Evolutionary conservation across 371 early-diverging fungal species (phyloP).

Genomic region (Umbelopsis sp.): DNA sequence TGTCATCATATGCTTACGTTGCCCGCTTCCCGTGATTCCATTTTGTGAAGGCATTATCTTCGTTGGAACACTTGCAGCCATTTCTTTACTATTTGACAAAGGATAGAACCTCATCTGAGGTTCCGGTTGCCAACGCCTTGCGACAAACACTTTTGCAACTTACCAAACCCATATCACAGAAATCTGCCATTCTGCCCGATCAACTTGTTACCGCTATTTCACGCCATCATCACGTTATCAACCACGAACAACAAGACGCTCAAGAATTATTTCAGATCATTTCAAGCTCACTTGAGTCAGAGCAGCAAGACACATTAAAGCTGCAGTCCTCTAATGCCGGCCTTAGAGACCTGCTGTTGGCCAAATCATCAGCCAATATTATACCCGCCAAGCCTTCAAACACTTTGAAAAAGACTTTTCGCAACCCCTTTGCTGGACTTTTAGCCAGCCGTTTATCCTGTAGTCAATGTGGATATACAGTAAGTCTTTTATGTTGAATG

Average conservation of each 20-base stretch:
- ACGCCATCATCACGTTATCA: conserved; percentile 22
- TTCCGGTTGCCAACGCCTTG: conserved; percentile 10
- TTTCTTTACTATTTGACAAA: conserved; percentile 2
- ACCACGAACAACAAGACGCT: conserved; percentile 23
- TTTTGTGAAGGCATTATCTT: conserved; percentile 6
- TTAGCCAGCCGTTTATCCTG: conserved; percentile 68
- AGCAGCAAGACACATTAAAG: not conserved
- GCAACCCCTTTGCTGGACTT: conserved; percentile 66
- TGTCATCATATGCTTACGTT: conserved; percentile 17
- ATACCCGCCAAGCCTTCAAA: conserved; percentile 2
- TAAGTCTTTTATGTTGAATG: conserved; percentile 24
- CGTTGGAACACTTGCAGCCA: conserved; percentile 15
- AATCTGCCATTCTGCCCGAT: conserved; percentile 1
- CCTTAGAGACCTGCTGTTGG: conserved; percentile 15
- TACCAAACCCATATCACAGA: not conserved
- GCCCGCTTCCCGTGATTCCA: conserved; percentile 12
- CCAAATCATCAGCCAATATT: conserved; percentile 18
- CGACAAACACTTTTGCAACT: not conserved
- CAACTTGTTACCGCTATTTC: conserved; percentile 7
- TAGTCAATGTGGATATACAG: conserved; percentile 69
- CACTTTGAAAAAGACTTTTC: not conserved
- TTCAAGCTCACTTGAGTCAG: conserved; percentile 9
- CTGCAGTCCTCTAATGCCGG: not conserved
- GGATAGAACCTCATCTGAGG: not conserved
- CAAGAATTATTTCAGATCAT: conserved; percentile 20